A percentile compares a stretch with the other conserved stretches of the same genome.
Evolutionary conservation across 768 basidiomycete genomes (phyloP).

Genomic region (Pleurotus eryngii): DNA sequence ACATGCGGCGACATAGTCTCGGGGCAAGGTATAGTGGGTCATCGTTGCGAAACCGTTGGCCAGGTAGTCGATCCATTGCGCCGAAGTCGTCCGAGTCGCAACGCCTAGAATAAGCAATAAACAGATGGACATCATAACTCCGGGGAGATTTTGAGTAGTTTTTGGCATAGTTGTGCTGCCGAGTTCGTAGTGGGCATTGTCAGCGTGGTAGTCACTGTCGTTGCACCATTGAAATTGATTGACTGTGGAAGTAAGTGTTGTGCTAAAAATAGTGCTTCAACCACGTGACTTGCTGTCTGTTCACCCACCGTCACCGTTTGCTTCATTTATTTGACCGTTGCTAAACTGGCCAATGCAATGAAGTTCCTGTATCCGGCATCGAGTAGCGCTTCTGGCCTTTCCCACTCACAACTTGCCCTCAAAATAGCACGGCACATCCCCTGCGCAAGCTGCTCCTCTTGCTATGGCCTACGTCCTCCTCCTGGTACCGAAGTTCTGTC

Average conservation of each 20-base stretch:
- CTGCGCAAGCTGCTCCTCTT: constrained; percentile 64
- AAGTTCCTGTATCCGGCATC: constrained; percentile 67
- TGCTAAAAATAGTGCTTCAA: not conserved
- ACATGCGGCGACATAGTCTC: constrained; percentile 64
- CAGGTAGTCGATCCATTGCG: constrained; percentile 64
- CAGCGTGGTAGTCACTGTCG: not conserved
- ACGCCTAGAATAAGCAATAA: not conserved
- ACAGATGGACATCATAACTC: not conserved
- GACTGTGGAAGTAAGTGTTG: not conserved
- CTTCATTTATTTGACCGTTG: too few species aligned
- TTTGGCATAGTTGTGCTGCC: not conserved
- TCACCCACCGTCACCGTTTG: too few species aligned
- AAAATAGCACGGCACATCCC: constrained; percentile 83
- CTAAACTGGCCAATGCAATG: constrained; percentile 31
- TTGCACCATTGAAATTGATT: not conserved
- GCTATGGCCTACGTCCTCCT: constrained; percentile 69
- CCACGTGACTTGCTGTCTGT: not conserved
- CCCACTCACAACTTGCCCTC: constrained; percentile 49
- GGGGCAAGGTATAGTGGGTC: constrained; percentile 67
- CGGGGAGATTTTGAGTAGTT: not conserved
- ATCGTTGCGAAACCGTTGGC: constrained; percentile 64
- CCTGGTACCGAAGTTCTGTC: constrained; percentile 54
- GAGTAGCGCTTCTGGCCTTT: constrained; percentile 45
- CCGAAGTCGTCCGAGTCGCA: constrained; percentile 2
- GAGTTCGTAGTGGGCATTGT: not conserved